These are phyloP conservation scores for Sclerotinia spermophila DNA, from an alignment of 2,329 filamentous ascomycete species.

Conservation along the genomic window DNA sequence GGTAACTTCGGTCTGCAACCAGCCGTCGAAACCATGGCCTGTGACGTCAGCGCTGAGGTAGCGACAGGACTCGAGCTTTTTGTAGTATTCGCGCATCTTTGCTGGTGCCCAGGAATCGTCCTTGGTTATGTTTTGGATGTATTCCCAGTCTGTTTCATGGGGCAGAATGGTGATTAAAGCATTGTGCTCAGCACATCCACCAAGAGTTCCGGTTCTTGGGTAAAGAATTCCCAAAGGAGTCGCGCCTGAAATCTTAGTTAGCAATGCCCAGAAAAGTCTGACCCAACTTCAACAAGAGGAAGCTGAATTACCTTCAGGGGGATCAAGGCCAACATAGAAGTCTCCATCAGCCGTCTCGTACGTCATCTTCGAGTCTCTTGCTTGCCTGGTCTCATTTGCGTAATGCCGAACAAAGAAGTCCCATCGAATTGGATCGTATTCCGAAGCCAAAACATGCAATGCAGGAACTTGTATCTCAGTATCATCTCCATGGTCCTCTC, in stretches of 20 bases:
- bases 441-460: slow-evolving; percentile 46
- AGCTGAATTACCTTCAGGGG: slow-evolving; percentile 21
- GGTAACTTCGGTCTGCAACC: slow-evolving; percentile 33
- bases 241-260: slow-evolving; percentile 16
- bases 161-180: slow-evolving; percentile 27
- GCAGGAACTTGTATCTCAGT: slow-evolving; percentile 47
- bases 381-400: slow-evolving; percentile 20
- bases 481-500: slow-evolving; percentile 46
- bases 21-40: slow-evolving; percentile 31
- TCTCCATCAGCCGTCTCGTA: slow-evolving; percentile 40
- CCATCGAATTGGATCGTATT: slow-evolving; percentile 43
- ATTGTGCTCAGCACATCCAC: slow-evolving; percentile 34
- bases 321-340: slow-evolving; percentile 30
- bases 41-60: slow-evolving; percentile 40
- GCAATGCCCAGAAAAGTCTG: neutral
- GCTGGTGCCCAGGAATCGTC: slow-evolving; percentile 32
- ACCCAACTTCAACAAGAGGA: neutral
- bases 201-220: slow-evolving; percentile 35
- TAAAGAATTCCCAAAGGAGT: slow-evolving; percentile 34
- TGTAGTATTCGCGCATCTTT: slow-evolving; percentile 44
- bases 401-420: slow-evolving; percentile 42
- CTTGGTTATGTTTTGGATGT: slow-evolving; percentile 29
- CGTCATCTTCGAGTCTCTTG: slow-evolving; percentile 25
- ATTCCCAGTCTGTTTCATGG: slow-evolving; percentile 29
- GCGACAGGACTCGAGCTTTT: slow-evolving; percentile 43